These are phyloP conservation scores for Sphagnum tenellum DNA, from an alignment of 225 moss, liverwort and hornwort genomes.

Conservation along the genomic window DNA sequence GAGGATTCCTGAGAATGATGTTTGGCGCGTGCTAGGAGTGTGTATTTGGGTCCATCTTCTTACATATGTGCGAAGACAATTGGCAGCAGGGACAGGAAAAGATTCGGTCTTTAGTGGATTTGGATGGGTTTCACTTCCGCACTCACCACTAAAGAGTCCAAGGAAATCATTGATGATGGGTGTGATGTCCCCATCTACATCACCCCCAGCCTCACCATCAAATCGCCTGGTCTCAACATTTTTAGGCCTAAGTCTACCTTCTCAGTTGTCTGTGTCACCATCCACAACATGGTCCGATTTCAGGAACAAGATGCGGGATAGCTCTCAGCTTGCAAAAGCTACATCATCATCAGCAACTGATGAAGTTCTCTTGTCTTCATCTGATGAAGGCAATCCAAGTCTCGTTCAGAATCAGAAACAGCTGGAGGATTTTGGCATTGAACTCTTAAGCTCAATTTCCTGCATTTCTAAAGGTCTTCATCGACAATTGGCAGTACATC, in stretches of 20 bases:
- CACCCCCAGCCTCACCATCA: conserved; percentile 26
- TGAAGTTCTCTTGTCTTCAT: too few relatives aligned
- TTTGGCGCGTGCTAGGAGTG: conserved; percentile 82
- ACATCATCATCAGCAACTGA: too few relatives aligned
- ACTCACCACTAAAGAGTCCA: conserved; percentile 32
- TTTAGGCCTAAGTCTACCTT: conserved; percentile 68
- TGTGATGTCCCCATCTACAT: conserved; percentile 20
- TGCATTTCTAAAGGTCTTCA: conserved; percentile 82
- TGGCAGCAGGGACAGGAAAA: conserved; percentile 74
- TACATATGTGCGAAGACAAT: conserved; percentile 70
- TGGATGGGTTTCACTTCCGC: conserved; percentile 66
- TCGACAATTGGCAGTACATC: conserved; percentile 76
- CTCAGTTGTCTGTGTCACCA: conserved; percentile 37
- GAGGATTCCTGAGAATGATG: conserved; percentile 55
- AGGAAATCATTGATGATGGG: conserved; percentile 23
- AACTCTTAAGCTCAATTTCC: conserved; percentile 62
- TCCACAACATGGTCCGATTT: conserved; percentile 87
- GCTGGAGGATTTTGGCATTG: too few relatives aligned
- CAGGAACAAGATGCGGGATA: conserved; percentile 71
- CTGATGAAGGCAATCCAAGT: too few relatives aligned
- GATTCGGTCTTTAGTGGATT: conserved; percentile 70
- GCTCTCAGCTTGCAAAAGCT: conserved; percentile 12
- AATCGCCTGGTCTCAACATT: conserved; percentile 61
- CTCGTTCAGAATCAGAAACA: too few relatives aligned
- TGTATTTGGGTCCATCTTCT: conserved; percentile 85